A percentile compares a stretch with the other conserved stretches of the same genome.
phyloP scores from a whole-genome alignment of 345 rosid genomes.

The Passiflora organensis region DNA sequence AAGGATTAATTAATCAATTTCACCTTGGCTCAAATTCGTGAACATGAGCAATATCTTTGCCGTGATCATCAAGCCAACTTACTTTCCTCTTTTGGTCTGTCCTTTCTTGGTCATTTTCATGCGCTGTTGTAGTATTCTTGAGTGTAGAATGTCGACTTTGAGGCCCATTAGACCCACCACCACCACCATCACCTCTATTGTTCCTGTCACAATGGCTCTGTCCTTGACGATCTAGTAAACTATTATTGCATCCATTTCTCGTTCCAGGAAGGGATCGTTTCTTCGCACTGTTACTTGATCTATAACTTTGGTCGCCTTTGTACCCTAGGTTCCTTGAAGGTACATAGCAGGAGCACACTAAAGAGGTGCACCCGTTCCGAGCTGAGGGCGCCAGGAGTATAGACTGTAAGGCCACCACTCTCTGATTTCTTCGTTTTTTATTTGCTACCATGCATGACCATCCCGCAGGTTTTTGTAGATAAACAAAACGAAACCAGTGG shows the following conservation, averaged over 20 bases:
- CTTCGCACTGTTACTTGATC: constrained; percentile 19
- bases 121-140: constrained; percentile 35
- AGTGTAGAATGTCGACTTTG: constrained; percentile 28
- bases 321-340: constrained; percentile 31
- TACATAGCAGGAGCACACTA: constrained; percentile 70
- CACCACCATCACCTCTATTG: constrained; percentile 6
- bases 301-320: constrained; percentile 5
- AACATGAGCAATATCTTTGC: constrained; percentile 72
- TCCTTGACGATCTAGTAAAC: constrained; percentile 17
- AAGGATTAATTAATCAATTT: not conserved
- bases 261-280: constrained; percentile 25
- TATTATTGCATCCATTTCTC: constrained; percentile 26
- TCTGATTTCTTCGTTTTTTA: not conserved
- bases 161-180: constrained; percentile 25
- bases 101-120: constrained; percentile 19
- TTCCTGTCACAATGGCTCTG: constrained; percentile 8
- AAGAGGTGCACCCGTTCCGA: constrained; percentile 55
- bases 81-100: constrained; percentile 51
- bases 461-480: no score
- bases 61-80: constrained; percentile 74
- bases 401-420: constrained; percentile 14
- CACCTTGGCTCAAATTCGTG: constrained; percentile 68
- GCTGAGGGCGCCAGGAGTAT: constrained; percentile 73
- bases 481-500: no score
- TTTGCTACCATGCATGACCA: no score